Evolutionary conservation across 176 grass and related monocot species (phyloP).

Genomic region (Calamus simplicifolius): DNA sequence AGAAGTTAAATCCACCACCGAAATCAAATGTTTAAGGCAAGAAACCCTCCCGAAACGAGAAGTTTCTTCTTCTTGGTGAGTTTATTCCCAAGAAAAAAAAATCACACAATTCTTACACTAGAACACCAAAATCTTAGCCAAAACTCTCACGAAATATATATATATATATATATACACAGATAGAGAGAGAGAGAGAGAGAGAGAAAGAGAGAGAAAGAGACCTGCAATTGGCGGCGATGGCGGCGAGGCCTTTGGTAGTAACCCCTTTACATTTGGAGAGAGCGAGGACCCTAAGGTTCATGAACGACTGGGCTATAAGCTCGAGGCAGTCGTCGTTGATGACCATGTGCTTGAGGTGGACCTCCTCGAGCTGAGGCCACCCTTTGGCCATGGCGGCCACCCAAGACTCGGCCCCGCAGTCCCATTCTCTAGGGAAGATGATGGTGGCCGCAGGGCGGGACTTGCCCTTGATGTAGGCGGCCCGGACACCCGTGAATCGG

Average conservation of each 20-base stretch:
- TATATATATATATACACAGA: too few relatives aligned
- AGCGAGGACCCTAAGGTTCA: slow-evolving; percentile 56
- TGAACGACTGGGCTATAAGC: slow-evolving; percentile 50
- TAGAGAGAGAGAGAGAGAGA: too few relatives aligned
- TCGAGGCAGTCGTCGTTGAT: slow-evolving; percentile 77
- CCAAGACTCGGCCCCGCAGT: slow-evolving; percentile 43
- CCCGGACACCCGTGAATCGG: slow-evolving; percentile 45
- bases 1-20: too few relatives aligned
- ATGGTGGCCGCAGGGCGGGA: slow-evolving; percentile 59
- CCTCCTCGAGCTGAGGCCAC: slow-evolving; percentile 64
- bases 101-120: too few relatives aligned
- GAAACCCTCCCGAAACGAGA: too few relatives aligned
- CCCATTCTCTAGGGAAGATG: slow-evolving; percentile 34
- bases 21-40: too few relatives aligned
- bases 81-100: too few relatives aligned
- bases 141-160: too few relatives aligned
- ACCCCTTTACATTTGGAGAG: slow-evolving; percentile 62
- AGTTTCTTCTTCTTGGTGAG: too few relatives aligned
- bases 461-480: slow-evolving; percentile 54
- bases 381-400: slow-evolving; percentile 48
- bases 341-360: slow-evolving; percentile 65
- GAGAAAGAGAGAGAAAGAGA: background rate
- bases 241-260: slow-evolving; percentile 46
- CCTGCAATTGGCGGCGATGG: slow-evolving; percentile 71
- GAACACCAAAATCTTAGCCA: too few relatives aligned